phyloP scores from a whole-genome alignment of 306 rosid species.

The Malus orientalis region DNA sequence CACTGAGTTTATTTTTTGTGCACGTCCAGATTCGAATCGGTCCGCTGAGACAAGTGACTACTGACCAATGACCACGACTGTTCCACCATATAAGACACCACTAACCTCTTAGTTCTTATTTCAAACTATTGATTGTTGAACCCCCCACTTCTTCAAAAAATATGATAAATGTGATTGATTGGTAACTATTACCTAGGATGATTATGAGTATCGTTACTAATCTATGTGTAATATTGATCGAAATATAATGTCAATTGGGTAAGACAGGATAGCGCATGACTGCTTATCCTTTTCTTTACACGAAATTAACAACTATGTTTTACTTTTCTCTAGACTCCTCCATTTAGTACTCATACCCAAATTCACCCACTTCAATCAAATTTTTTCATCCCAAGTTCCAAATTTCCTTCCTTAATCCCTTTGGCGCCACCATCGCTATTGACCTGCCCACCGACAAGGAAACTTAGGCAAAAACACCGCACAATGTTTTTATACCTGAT shows the following conservation, averaged over 20 bases:
- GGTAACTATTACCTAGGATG: neutral
- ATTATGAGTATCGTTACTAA: neutral
- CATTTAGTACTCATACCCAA: too few relatives aligned
- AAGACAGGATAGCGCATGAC: rapidly evolving
- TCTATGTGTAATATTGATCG: too few relatives aligned
- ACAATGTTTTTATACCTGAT: too few relatives aligned
- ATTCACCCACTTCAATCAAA: neutral
- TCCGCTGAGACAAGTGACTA: neutral
- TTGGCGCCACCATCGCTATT: neutral
- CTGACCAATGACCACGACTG: neutral
- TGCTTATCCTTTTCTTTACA: rapidly evolving
- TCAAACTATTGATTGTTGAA: neutral
- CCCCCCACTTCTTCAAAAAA: neutral
- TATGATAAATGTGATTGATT: neutral
- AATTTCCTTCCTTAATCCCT: neutral
- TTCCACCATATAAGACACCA: neutral
- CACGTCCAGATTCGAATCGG: neutral
- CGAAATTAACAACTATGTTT: too few relatives aligned
- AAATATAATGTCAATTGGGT: too few relatives aligned
- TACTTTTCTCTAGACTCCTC: too few relatives aligned
- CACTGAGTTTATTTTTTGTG: neutral
- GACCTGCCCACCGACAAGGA: neutral
- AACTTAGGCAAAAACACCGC: neutral
- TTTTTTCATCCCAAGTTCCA: neutral
- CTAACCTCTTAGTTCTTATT: neutral